Base-by-base conservation (phyloP, 2,329 filamentous ascomycete genomes). In the Clonostachys chloroleuca region DNA sequence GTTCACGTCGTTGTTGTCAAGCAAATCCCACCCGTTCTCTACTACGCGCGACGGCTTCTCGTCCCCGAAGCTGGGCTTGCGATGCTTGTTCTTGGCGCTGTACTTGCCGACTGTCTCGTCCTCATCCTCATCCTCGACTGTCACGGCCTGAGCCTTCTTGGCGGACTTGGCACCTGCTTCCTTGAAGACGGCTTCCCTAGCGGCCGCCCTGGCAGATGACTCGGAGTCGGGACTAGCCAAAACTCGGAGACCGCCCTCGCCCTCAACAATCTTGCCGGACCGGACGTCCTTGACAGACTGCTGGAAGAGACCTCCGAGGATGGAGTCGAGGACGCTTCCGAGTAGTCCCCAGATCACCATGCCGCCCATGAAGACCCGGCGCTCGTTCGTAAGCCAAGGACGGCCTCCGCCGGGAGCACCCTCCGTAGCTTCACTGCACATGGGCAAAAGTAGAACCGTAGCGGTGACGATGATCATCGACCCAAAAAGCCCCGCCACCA, bases 1-100 rank as follows among this genome's bases (percentile, higher is more conserved):
- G 65, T 99, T 99, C 57, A 99, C 91, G 47, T 89, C 87, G 65
- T 99, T 99, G 66, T 99, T 99, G 66, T 95, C 91, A 48, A 99
- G 72, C 51, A 95, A 64, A 62, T 96, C 80, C 80, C 69, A 74
- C 44, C 62, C 90, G 55, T 74, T 86, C 66, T 88, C 82, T 7
- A 85, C 67, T 6, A 83, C 70, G 16, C 86, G 73, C 45, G 83
- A 84, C 50, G 85, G 79, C 56, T 74, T 75, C 47, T 75, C 68
- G 48, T 76, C 70, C 3, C 80, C 68, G 70, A 79, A 77, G 58
- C 73, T 81, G 7, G 75, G 56, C 57, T 66, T 69, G 40, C 77
- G 70, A 48, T 76, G 67, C 62, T 73, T 77, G 55, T 75, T 69
- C 47, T 66, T 67, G 8, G 69, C 58, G 51, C 79, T 73, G 57